These are phyloP conservation scores for Aspergillus fumigatiaffinis DNA, from an alignment of 2,329 filamentous ascomycete genomes.

Conservation along the genomic window DNA sequence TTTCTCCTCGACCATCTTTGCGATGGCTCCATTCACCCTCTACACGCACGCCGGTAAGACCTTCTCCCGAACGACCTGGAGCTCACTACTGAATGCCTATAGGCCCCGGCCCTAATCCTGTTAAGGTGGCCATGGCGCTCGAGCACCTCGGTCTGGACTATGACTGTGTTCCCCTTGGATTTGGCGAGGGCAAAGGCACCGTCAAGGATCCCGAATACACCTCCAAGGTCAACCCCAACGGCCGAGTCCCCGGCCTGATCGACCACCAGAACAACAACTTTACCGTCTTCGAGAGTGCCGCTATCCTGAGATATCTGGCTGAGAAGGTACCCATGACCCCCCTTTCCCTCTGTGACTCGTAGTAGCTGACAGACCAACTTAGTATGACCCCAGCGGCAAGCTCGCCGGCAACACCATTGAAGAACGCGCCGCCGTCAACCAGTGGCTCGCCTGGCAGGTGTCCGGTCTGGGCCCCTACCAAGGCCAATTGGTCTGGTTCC, in stretches of 20 bases:
- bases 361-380: background rate
- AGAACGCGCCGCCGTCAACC: constrained; percentile 5
- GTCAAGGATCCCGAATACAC: background rate
- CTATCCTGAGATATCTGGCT: background rate
- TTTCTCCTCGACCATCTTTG: background rate
- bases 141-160: background rate
- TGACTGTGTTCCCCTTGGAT: background rate
- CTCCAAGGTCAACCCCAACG: background rate
- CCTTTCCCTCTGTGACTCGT: background rate
- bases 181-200: background rate
- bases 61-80: background rate
- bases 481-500: constrained; percentile 7
- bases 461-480: constrained; percentile 8
- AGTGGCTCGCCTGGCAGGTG: constrained; percentile 9
- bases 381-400: constrained; percentile 4
- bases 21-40: background rate
- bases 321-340: background rate
- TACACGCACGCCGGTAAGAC: background rate
- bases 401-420: constrained; percentile 3
- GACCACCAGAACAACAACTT: background rate
- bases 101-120: background rate
- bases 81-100: background rate
- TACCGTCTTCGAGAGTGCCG: background rate
- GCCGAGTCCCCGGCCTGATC: background rate
- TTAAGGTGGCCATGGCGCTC: background rate